phyloP scores from a whole-genome alignment of 306 rosid genomes.

The Sicyos baderoa region DNA sequence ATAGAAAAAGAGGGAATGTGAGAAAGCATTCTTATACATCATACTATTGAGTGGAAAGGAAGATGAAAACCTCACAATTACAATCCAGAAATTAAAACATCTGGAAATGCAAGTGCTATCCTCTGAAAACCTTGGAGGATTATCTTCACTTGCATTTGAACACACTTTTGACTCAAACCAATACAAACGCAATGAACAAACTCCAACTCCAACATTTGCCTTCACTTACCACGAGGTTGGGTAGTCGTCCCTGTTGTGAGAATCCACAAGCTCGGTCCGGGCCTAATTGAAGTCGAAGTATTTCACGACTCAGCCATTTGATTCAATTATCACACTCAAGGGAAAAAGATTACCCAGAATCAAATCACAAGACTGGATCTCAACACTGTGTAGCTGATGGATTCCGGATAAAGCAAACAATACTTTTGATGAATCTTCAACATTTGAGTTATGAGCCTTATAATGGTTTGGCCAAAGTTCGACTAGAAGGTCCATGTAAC shows the following conservation, averaged over 20 bases:
- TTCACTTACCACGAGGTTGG: slow-evolving; percentile 6
- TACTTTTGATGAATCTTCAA: neutral
- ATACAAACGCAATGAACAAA: neutral
- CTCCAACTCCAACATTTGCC: neutral
- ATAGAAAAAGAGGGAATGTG: neutral
- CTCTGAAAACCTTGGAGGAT: neutral
- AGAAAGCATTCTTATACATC: neutral
- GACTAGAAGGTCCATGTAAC: slow-evolving; percentile 55
- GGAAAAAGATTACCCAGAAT: neutral
- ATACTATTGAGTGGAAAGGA: slow-evolving; percentile 6
- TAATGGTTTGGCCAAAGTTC: slow-evolving; percentile 34
- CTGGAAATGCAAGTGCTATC: slow-evolving; percentile 19
- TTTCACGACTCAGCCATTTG: slow-evolving; percentile 3
- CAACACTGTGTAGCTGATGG: neutral
- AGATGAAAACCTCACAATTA: slow-evolving; percentile 17
- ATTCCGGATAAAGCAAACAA: neutral
- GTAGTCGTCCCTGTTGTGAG: neutral
- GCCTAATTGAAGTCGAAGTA: neutral
- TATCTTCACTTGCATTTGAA: slow-evolving; percentile 1
- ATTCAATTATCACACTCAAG: slow-evolving; percentile 7
- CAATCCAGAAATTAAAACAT: slow-evolving; percentile 10
- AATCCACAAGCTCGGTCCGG: slow-evolving; percentile 9
- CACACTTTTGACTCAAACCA: slow-evolving; percentile 14
- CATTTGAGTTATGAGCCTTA: neutral
- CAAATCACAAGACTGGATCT: neutral